Evolutionary conservation across 208 protist species (phyloP).

Genomic region (Phytomonas serpens): DNA sequence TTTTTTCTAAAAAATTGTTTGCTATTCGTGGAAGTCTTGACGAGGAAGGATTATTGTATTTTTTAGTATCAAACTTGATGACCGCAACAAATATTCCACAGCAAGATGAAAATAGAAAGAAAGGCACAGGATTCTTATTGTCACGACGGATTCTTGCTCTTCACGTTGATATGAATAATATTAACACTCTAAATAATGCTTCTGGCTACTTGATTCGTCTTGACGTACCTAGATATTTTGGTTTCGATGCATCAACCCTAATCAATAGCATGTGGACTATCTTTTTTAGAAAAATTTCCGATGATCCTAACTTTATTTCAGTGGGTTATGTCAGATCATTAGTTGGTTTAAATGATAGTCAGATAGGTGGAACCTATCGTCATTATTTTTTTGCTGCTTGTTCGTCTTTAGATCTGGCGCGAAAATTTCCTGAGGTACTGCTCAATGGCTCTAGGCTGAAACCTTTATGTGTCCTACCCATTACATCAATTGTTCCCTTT

Average conservation of each 20-base stretch:
- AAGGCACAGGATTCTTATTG: slow-evolving; percentile 53
- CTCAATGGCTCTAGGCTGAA: slow-evolving; percentile 16
- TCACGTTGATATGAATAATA: slow-evolving; percentile 23
- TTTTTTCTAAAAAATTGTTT: slow-evolving; percentile 41
- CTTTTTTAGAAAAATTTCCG: slow-evolving; percentile 37
- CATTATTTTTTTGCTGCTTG: slow-evolving; percentile 72
- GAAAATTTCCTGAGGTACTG: slow-evolving; percentile 4
- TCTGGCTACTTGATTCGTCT: slow-evolving; percentile 47
- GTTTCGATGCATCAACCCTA: slow-evolving; percentile 25
- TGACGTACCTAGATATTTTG: slow-evolving; percentile 39
- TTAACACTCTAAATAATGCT: slow-evolving; percentile 42
- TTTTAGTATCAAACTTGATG: slow-evolving; percentile 37
- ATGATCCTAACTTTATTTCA: slow-evolving; percentile 28
- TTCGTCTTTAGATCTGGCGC: slow-evolving; percentile 13
- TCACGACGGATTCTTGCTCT: slow-evolving; percentile 47
- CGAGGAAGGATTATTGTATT: slow-evolving; percentile 45
- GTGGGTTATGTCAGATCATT: slow-evolving; percentile 51
- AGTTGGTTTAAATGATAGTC: slow-evolving; percentile 17
- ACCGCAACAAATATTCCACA: slow-evolving; percentile 27
- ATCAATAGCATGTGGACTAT: slow-evolving; percentile 45
- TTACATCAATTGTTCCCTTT: slow-evolving; percentile 57
- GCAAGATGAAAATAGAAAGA: slow-evolving; percentile 12
- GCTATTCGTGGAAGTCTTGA: slow-evolving; percentile 32
- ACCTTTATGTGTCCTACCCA: slow-evolving; percentile 22
- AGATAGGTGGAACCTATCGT: slow-evolving; percentile 28